Evolutionary conservation across 306 rosid genomes (phyloP).

Genomic region (Mimosa bimucronata): DNA sequence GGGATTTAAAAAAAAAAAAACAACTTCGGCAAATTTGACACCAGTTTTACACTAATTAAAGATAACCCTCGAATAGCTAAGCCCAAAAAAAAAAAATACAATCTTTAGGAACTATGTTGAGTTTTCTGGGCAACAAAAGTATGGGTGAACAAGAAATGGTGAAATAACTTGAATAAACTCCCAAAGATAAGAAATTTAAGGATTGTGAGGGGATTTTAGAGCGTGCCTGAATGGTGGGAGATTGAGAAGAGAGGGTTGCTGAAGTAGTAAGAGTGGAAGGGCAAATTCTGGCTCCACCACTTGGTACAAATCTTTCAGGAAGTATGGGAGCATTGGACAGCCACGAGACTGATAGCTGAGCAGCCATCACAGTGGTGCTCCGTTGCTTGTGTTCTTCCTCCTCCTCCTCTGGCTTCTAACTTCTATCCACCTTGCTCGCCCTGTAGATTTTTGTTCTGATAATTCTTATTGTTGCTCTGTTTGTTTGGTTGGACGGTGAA

Average conservation of each 20-base stretch:
- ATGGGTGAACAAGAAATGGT: not conserved
- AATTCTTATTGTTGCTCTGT: not conserved
- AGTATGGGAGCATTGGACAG: slow-evolving; percentile 43
- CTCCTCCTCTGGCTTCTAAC: not conserved
- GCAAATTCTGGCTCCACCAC: slow-evolving; percentile 43
- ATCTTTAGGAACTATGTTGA: not conserved
- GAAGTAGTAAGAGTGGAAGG: slow-evolving; percentile 48
- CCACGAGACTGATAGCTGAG: slow-evolving; percentile 58
- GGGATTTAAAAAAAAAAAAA: not conserved
- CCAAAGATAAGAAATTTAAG: slow-evolving; percentile 4
- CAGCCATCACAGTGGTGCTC: slow-evolving; percentile 42
- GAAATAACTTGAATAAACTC: not conserved
- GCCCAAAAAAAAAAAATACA: not conserved
- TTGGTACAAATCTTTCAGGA: slow-evolving; percentile 17
- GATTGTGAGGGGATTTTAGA: slow-evolving; percentile 1
- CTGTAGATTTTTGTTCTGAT: not conserved
- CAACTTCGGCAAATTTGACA: not conserved
- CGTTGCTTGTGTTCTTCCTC: not conserved
- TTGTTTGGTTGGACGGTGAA: too few species aligned
- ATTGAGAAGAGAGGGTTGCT: slow-evolving; percentile 55
- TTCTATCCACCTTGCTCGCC: not conserved
- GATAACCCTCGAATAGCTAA: too few species aligned
- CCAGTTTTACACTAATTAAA: not conserved
- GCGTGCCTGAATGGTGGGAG: slow-evolving; percentile 65
- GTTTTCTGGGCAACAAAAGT: not conserved